phyloP scores from a whole-genome alignment of 176 grass and related monocot genomes.

The Oryza brachyantha region DNA sequence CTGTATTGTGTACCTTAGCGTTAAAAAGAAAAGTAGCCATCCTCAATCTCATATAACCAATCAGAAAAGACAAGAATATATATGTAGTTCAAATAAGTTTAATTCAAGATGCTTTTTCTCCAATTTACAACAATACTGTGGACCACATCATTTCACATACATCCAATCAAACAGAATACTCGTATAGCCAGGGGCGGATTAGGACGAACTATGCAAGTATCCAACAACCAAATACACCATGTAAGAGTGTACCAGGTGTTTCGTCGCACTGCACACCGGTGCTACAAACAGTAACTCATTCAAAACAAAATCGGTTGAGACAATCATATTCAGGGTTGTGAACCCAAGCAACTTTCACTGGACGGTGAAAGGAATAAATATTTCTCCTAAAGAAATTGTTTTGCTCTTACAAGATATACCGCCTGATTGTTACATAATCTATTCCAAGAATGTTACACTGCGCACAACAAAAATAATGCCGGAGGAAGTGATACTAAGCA shows the following conservation, averaged over 20 bases:
- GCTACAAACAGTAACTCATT: not conserved
- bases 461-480: conserved; percentile 2
- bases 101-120: no score
- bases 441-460: conserved; percentile 16
- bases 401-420: conserved; percentile 21
- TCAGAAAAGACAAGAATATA: no score
- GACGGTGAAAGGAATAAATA: conserved; percentile 3
- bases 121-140: no score
- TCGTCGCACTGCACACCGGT: not conserved
- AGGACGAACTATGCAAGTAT: no score
- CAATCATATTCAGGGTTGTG: not conserved
- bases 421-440: conserved; percentile 14
- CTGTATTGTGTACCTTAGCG: no score
- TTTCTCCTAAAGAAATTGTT: conserved; percentile 31
- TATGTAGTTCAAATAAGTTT: no score
- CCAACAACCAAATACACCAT: no score
- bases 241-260: not conserved
- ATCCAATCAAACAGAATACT: no score
- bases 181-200: no score
- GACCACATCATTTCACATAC: no score
- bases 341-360: not conserved
- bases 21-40: no score
- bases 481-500: not conserved
- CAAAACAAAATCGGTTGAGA: not conserved
- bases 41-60: no score